Percentiles rank a stretch among this genome's conserved stretches.
Conservation (phyloP, 345 rosid species). For the Pelargonium nanum region DNA sequence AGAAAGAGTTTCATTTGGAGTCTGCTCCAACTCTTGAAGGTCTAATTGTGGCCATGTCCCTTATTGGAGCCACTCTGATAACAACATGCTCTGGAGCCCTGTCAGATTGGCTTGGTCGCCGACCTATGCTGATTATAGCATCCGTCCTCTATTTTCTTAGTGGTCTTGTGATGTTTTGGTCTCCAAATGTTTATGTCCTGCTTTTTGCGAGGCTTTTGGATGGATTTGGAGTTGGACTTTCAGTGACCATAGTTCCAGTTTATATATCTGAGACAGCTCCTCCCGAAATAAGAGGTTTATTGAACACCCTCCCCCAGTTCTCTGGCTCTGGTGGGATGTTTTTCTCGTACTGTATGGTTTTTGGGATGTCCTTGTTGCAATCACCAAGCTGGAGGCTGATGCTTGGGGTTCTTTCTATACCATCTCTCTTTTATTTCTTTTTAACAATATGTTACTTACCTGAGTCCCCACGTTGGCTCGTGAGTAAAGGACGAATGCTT, state of each 20-base stretch:
- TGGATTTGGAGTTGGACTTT: constrained; percentile 90
- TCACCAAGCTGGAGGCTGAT: constrained; percentile 91
- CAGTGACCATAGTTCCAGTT: constrained; percentile 79
- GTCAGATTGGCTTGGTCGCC: constrained; percentile 81
- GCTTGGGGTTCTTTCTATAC: constrained; percentile 88
- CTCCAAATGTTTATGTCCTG: constrained; percentile 75
- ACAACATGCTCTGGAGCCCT: constrained; percentile 81
- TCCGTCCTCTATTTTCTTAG: constrained; percentile 63
- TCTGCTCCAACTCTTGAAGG: constrained; percentile 72
- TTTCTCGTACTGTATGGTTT: constrained; percentile 80
- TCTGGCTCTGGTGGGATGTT: constrained; percentile 93
- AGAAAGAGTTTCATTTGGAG: constrained; percentile 70
- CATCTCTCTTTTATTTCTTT: constrained; percentile 54
- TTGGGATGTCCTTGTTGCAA: constrained; percentile 66
- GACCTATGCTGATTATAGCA: constrained; percentile 74
- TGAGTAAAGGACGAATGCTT: constrained; percentile 84
- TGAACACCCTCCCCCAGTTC: constrained; percentile 94
- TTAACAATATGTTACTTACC: constrained; percentile 68
- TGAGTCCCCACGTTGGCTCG: constrained; percentile 98
- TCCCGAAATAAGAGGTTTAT: constrained; percentile 74
- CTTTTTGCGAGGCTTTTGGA: constrained; percentile 85
- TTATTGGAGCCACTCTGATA: constrained; percentile 80
- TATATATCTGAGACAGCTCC: constrained; percentile 97
- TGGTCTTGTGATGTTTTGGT: constrained; percentile 83
- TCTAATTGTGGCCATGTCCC: constrained; percentile 82